Base-by-base conservation (phyloP, 305 asterid genomes). In the Petunia hybrid region DNA sequence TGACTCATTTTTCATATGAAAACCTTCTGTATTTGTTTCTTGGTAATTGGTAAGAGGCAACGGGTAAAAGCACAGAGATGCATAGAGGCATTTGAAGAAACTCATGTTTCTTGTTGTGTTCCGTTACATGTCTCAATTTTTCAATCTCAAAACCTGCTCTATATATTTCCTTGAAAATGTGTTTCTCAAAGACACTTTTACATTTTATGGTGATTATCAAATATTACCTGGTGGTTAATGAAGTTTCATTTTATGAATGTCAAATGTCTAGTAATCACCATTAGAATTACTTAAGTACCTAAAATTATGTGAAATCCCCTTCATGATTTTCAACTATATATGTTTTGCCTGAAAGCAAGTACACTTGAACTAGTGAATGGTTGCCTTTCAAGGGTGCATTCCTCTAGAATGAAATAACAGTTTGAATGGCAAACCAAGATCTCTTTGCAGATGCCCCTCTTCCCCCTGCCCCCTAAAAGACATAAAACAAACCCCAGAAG, bases 11-110 rank as follows among this genome's bases (percentile, higher is more conserved):
- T 70, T 70, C 41, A 45, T 70, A 22, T 0, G 9, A 45, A 45
- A 69, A 70, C 60, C 77, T 70, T 40, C 77, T 70, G 45, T 69
- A 43, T 45, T 70, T 66, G 46, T 66, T 39, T 51, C 51, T 66
- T 10, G 14, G 41, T 22, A 56, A 14, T 14, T 56, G 62, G 6
- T 56, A 22, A 14, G 1, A 5, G 14, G 62, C 62, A 56, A 56
- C n/a, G 31, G 62, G 62, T 56, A 56, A 56, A 53, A 56, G 6
- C 8, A 14, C 62, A 56, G 16, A 13, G 62, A 56, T 56, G 62
- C 35, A 14, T 46, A 6, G 53, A 66, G 73, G 73, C 73, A 66
- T 46, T 31, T n/a, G 60, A 70, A 70, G 6, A 70, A 70, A 46
- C 16, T 70, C 5, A 14, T 46, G 60, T 45, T 45, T 45, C 42